Percentiles rank a stretch among this genome's conserved stretches.
Conservation (phyloP, 2,329 filamentous ascomycete genomes). For the Pyrenophora tritici-repentis region DNA sequence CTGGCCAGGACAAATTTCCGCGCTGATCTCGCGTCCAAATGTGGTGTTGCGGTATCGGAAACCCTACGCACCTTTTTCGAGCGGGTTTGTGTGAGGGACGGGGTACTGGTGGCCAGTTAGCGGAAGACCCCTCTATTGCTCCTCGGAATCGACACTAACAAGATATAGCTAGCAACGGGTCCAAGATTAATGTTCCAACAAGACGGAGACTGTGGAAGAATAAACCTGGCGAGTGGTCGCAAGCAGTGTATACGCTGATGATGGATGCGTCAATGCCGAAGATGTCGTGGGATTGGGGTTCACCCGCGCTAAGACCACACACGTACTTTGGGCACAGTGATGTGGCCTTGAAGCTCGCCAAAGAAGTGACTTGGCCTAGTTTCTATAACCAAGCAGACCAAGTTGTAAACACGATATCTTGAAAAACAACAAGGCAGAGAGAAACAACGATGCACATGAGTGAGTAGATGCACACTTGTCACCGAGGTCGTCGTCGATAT, state of each 20-base stretch:
- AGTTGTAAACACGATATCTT: neutral
- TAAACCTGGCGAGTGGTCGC: constrained; percentile 9
- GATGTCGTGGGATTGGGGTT: constrained; percentile 32
- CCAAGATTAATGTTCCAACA: constrained; percentile 17
- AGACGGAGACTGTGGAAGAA: constrained; percentile 7
- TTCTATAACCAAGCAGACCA: constrained; percentile 9
- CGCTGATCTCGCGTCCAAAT: neutral
- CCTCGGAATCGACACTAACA: constrained; percentile 33
- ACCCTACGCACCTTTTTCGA: constrained; percentile 41
- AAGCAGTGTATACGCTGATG: constrained; percentile 17
- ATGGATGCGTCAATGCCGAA: constrained; percentile 31
- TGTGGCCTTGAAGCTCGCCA: constrained; percentile 40
- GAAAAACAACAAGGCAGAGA: neutral
- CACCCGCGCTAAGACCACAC: constrained; percentile 41
- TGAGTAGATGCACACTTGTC: constrained; percentile 18
- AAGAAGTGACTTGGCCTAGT: constrained; percentile 22
- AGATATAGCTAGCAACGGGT: constrained; percentile 16
- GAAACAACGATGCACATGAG: neutral
- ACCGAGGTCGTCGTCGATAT: constrained; percentile 35
- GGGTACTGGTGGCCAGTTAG: constrained; percentile 42
- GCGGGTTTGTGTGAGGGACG: constrained; percentile 31
- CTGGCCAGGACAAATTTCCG: neutral
- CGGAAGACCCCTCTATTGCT: constrained; percentile 38
- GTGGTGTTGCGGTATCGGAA: constrained; percentile 16
- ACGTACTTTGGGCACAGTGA: constrained; percentile 34